Evolutionary conservation across 2,329 filamentous ascomycete genomes (phyloP), one percentile per base, ranked within the genome.

Genomic region (Colletotrichum tabaci): DNA sequence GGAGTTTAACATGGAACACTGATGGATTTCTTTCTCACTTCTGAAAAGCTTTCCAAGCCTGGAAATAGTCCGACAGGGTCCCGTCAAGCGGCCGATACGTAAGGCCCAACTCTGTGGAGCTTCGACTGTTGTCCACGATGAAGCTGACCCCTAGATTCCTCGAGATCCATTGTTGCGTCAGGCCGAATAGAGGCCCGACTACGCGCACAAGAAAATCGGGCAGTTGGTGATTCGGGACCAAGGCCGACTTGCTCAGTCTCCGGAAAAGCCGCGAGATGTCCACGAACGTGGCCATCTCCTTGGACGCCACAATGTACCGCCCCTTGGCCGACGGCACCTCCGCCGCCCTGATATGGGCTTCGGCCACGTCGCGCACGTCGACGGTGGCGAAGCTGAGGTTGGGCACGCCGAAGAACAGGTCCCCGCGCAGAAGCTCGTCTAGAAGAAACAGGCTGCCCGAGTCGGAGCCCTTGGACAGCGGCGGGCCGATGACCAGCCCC

Each of bases 381-480:
- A 75, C 66, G 23, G 61, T 67, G 23, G 70, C 58, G 21, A 75
- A 77, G 21, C 56, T 71, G 23, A 78, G 21, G 58, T 77, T 75
- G 3, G 76, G 75, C 10, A 75, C 74, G 7, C 77, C 77, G 10
- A 75, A 72, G 35, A 74, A 72, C 30, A 76, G 61, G 35, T 75
- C 57, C 5, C 77, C 77, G 13, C 71, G 47, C 1, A 76, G 68
- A 15, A 78, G 66, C 53, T 77, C 71, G 9, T 78, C 76, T 18
- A 79, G 58, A 35, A 78, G 66, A 50, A 72, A 77, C 13, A 79
- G 73, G 61, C 75, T 77, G 26, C 77, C 77, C 10, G 77, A 78
- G 26, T 75, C 74, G 4, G 77, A 78, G 13, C 64, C 67, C 10
- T 61, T 18, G 0, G 77, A 71, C 26, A 75, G 58, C 1, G 75